These are phyloP conservation scores for Phytophthora hibernalis DNA, from an alignment of 352 stramenopile genomes.

Conservation along the genomic window DNA sequence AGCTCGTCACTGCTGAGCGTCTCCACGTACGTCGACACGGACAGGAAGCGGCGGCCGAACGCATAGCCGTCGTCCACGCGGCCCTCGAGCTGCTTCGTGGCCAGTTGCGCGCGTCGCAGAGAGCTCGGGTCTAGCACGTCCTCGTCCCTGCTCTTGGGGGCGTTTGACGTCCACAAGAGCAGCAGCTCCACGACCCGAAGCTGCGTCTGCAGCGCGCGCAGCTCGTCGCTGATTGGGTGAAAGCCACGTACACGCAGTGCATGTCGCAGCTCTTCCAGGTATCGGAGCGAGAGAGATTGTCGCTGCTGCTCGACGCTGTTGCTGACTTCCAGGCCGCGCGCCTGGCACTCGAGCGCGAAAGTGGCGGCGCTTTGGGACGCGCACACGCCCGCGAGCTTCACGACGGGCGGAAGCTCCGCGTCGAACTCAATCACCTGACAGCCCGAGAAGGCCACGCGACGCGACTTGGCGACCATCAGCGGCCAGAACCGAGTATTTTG, in stretches of 20 bases:
- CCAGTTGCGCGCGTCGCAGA: constrained; percentile 39
- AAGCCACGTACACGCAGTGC: constrained; percentile 46
- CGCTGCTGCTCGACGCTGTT: constrained; percentile 10
- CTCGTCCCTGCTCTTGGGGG: constrained; percentile 10
- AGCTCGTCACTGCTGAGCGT: constrained; percentile 57
- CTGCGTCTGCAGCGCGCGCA: constrained; percentile 48
- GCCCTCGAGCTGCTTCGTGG: constrained; percentile 51
- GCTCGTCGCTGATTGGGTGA: constrained; percentile 34
- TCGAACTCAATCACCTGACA: constrained; percentile 72
- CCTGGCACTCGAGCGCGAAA: constrained; percentile 52
- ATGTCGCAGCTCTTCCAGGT: constrained; percentile 46
- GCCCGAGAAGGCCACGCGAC: constrained; percentile 59
- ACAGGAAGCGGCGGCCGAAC: constrained; percentile 71
- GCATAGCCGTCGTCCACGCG: constrained; percentile 64
- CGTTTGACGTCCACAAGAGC: constrained; percentile 32
- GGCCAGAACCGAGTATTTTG: too few species aligned
- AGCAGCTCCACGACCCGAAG: constrained; percentile 55
- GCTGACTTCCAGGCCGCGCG: constrained; percentile 39
- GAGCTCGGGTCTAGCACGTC: constrained; percentile 26
- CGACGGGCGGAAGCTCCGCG: constrained; percentile 49
- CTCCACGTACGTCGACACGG: constrained; percentile 60
- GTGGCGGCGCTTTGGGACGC: background rate
- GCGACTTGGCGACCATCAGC: background rate
- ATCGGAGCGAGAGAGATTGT: too few species aligned
- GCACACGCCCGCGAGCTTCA: constrained; percentile 9